Percentiles rank a stretch among this genome's conserved stretches.
Evolutionary conservation across 2,329 filamentous ascomycete genomes (phyloP).

Genomic region (Kalmusia sp.): DNA sequence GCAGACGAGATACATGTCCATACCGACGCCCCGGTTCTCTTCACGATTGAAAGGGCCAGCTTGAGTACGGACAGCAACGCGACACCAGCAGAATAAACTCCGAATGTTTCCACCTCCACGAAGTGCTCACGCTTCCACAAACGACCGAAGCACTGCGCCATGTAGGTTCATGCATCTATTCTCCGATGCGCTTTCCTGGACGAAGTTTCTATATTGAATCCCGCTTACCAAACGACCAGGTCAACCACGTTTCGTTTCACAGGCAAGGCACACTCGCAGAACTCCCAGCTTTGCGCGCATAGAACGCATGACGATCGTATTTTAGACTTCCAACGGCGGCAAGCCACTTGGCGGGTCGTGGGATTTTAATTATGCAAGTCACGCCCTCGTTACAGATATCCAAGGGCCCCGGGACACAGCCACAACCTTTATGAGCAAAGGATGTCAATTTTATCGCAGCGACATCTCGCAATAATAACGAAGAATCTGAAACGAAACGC

Average conservation of each 20-base stretch:
- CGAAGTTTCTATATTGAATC: not conserved
- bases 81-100: constrained; percentile 5
- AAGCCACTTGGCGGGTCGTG: not conserved
- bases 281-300: not conserved
- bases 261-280: constrained; percentile 5
- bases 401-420: constrained; percentile 1
- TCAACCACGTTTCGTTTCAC: constrained; percentile 8
- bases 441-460: not conserved
- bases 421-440: not conserved
- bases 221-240: constrained; percentile 2
- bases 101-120: not conserved
- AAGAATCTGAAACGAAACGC: not conserved
- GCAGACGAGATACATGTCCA: constrained; percentile 48
- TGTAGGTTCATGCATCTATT: constrained; percentile 8
- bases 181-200: not conserved
- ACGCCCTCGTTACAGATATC: constrained; percentile 1
- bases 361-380: constrained; percentile 1
- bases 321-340: not conserved
- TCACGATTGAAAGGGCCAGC: constrained; percentile 52
- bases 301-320: constrained; percentile 5
- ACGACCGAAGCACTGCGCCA: constrained; percentile 1
- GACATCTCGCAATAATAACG: not conserved
- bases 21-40: constrained; percentile 53
- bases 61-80: not conserved
- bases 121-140: not conserved